phyloP scores from a whole-genome alignment of 2,329 filamentous ascomycete genomes.

The Thermochaetoides dissita region DNA sequence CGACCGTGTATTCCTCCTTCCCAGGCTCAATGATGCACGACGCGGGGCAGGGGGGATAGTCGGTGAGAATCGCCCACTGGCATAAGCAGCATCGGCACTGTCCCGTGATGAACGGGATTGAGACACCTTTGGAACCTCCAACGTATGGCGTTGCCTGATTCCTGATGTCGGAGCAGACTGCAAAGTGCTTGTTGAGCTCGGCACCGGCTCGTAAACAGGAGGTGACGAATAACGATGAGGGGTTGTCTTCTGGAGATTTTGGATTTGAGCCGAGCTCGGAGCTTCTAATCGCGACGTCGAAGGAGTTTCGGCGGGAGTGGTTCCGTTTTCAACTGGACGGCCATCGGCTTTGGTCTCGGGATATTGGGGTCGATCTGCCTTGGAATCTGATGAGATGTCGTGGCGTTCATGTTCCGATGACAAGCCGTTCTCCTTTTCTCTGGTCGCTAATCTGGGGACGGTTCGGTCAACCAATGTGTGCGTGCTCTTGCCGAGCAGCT shows the following conservation, averaged over 20 bases:
- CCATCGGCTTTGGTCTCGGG: conserved; percentile 11
- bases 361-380: too few relatives aligned
- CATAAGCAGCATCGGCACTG: conserved; percentile 48
- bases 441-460: conserved; percentile 6
- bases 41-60: conserved; percentile 43
- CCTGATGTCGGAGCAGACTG: conserved; percentile 37
- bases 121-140: conserved; percentile 65
- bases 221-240: conserved; percentile 53
- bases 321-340: conserved; percentile 17
- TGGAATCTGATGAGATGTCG: too few relatives aligned
- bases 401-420: conserved; percentile 17
- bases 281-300: conserved; percentile 11
- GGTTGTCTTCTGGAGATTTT: conserved; percentile 11
- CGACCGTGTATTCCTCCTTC: conserved; percentile 67
- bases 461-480: conserved; percentile 19
- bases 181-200: conserved; percentile 34
- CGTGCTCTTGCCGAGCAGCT: conserved; percentile 15
- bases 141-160: conserved; percentile 70
- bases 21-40: conserved; percentile 71
- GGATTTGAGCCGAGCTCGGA: conserved; percentile 12
- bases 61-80: conserved; percentile 73
- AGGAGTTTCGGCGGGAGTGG: conserved; percentile 1
- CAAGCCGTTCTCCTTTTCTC: conserved; percentile 12
- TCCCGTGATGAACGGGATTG: conserved; percentile 61
- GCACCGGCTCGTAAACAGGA: conserved; percentile 34